Base-by-base conservation (phyloP, 306 rosid species). In the Cucurbita ficifolia region DNA sequence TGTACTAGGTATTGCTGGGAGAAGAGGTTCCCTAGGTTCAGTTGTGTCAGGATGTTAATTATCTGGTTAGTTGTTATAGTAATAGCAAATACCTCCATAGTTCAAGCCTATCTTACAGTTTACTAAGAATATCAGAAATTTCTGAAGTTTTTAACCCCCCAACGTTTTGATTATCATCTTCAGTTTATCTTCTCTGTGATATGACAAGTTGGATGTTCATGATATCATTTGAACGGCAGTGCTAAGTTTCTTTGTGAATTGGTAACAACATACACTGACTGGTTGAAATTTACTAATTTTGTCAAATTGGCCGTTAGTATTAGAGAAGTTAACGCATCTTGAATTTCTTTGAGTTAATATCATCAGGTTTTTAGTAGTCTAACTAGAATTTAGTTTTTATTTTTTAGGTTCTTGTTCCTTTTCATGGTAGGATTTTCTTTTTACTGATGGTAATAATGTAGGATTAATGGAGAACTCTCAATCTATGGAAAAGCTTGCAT, bases 211-310 rank as follows among this genome's bases (percentile, higher is more conserved):
- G 55, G 63, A 40, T 19, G n/a, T 39, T 63, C 78, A 62, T 76
- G 73, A 76, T 63, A 36, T 11, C 70, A 18, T 62, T 67, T 76
- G 67, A 59, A 51, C 42, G 73, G 78, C 73, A 76, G 78, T 49
- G n/a, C 73, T 50, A 63, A 13, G 52, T 45, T 75, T 36, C 39
- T n/a, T n/a, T 39, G 22, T 60, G 46, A 21, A 75, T 48, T 50
- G 45, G 51, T 52, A 11, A 60, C 5, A 63, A 13, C 51, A 48
- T n/a, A 18, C 39, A 18, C 38, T 63, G 4, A 42, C 33, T 8
- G 54, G 29, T 61, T 76, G 79, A 69, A 42, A 51, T 12, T 72
- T 72, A 96, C 63, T 45, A 5, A 72, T 63, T 80, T 72, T 76
- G 19, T 36, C 50, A 19, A 58, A 24, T 42, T 72, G 12, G 16